Evolutionary conservation across 306 rosid genomes (phyloP).

Genomic region (Pyrus bretschneideri): DNA sequence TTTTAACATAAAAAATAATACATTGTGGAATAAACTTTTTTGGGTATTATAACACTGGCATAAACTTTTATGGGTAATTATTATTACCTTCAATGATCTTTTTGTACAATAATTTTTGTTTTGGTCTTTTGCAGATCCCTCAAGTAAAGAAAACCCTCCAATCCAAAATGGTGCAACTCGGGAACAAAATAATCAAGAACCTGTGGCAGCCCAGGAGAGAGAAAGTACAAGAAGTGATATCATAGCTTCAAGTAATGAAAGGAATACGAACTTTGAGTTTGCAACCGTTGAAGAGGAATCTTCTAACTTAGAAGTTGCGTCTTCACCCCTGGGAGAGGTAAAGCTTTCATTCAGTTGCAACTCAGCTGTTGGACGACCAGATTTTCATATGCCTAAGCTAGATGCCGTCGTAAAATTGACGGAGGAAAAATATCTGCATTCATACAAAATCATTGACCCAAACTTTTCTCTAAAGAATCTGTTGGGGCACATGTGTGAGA

Average conservation of each 20-base stretch:
- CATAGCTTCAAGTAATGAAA: slow-evolving; percentile 29
- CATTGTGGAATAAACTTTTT: background rate
- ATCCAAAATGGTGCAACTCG: slow-evolving; percentile 25
- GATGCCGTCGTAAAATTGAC: slow-evolving; percentile 50
- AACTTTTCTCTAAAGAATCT: slow-evolving; percentile 58
- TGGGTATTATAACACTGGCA: background rate
- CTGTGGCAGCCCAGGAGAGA: slow-evolving; percentile 26
- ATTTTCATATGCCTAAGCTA: slow-evolving; percentile 46
- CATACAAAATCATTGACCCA: slow-evolving; percentile 56
- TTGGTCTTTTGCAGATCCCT: slow-evolving; percentile 38
- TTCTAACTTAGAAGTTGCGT: slow-evolving; percentile 44
- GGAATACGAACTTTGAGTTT: slow-evolving; percentile 19
- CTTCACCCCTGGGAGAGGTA: slow-evolving; percentile 67
- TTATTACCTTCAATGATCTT: background rate
- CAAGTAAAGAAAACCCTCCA: slow-evolving; percentile 20
- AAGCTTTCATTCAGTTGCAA: slow-evolving; percentile 54
- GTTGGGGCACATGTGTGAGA: slow-evolving; percentile 56
- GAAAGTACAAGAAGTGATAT: slow-evolving; percentile 26
- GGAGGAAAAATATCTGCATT: slow-evolving; percentile 70
- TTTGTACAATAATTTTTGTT: background rate
- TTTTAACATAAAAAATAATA: background rate
- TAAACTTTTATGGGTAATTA: background rate
- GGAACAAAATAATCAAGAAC: slow-evolving; percentile 29
- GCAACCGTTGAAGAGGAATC: slow-evolving; percentile 22
- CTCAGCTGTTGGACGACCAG: slow-evolving; percentile 40